phyloP scores from a whole-genome alignment of 805 yeast genomes.

The Scheffersomyces amazonensis region DNA sequence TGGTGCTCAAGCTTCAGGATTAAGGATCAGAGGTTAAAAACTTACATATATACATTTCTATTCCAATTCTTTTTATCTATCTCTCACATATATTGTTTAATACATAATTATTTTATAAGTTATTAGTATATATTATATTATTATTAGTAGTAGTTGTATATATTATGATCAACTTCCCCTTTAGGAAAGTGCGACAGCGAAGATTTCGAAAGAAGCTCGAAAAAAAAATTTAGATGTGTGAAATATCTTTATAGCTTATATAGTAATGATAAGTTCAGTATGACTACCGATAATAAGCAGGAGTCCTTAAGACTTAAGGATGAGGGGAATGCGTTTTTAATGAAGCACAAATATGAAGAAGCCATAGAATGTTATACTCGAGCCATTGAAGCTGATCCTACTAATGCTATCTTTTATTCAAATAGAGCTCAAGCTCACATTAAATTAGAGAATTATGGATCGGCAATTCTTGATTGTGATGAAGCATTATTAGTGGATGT shows the following conservation, averaged over 20 bases:
- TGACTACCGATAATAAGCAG: constrained; percentile 8
- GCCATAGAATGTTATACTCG: constrained; percentile 72
- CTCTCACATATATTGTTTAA: too few species aligned
- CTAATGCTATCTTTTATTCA: constrained; percentile 65
- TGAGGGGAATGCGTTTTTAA: constrained; percentile 72
- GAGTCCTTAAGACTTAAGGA: constrained; percentile 55
- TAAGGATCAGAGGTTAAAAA: constrained; percentile 48
- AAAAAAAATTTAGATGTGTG: too few species aligned
- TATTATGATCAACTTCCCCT: too few species aligned
- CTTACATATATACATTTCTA: too few species aligned
- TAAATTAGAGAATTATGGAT: constrained; percentile 82
- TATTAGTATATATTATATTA: too few species aligned
- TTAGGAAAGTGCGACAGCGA: too few species aligned
- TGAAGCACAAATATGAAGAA: constrained; percentile 55
- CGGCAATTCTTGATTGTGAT: constrained; percentile 77
- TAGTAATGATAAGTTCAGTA: too few species aligned
- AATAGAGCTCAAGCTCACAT: constrained; percentile 90
- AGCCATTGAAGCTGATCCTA: constrained; percentile 65
- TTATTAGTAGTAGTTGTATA: too few species aligned
- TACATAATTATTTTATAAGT: too few species aligned
- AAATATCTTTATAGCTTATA: too few species aligned
- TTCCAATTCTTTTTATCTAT: too few species aligned
- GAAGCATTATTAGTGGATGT: constrained; percentile 67
- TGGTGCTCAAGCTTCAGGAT: constrained; percentile 92
- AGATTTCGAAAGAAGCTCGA: too few species aligned